Evolutionary conservation across 306 rosid species (phyloP).

Genomic region (Heteromeles arbutifolia): DNA sequence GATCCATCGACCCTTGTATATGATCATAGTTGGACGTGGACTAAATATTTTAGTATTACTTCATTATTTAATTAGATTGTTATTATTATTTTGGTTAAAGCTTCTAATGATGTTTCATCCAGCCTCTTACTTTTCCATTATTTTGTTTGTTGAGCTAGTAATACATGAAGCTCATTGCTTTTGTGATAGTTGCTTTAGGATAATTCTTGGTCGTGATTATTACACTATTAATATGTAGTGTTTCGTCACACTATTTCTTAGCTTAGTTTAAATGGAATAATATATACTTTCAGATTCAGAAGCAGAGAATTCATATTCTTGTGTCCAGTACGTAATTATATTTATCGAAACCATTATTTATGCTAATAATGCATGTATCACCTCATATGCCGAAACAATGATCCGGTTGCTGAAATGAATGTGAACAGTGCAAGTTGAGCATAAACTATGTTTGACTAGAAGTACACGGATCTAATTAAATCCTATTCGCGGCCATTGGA

Average conservation of each 20-base stretch:
- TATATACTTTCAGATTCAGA: too few relatives aligned
- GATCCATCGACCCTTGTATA: neutral
- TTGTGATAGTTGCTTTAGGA: neutral
- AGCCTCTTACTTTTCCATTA: neutral
- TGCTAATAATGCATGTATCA: neutral
- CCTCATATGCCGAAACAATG: neutral
- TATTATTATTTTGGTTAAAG: neutral
- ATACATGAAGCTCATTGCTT: neutral
- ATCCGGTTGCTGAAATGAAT: neutral
- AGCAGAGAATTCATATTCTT: too few relatives aligned
- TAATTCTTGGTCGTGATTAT: neutral
- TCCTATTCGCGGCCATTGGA: neutral
- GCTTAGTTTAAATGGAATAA: too few relatives aligned
- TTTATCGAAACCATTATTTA: neutral
- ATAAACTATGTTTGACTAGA: neutral
- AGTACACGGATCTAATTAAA: neutral
- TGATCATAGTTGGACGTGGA: neutral
- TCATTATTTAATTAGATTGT: neutral
- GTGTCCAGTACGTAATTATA: too few relatives aligned
- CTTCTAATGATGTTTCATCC: neutral
- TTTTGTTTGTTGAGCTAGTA: neutral
- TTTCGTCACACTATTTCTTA: neutral
- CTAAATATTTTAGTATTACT: neutral
- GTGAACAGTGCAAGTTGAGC: neutral
- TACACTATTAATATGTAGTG: neutral